Percentiles rank a stretch among this genome's conserved stretches.
Conservation (phyloP, 1,284 basidiomycete species). For the Austroboletus novae-zelandiae region DNA sequence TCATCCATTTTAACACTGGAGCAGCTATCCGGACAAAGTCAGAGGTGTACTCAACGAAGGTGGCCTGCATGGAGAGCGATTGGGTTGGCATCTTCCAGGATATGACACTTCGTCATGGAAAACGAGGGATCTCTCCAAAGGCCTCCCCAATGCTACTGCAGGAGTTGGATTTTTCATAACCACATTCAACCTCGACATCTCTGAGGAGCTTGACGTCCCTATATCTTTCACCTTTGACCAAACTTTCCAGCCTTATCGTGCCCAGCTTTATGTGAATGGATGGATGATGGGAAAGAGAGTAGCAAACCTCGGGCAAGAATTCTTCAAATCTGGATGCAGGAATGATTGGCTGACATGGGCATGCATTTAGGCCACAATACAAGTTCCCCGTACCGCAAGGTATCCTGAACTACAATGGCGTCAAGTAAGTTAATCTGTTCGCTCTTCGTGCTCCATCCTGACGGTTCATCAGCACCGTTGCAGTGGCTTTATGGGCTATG, state of each 20-base stretch:
- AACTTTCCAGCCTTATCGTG: slow-evolving; percentile 61
- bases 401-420: slow-evolving; percentile 66
- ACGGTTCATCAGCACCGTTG: slow-evolving; percentile 55
- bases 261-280: slow-evolving; percentile 76
- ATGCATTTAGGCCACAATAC: slow-evolving; percentile 54
- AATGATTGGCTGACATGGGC: slow-evolving; percentile 6
- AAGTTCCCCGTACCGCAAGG: slow-evolving; percentile 79
- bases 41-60: slow-evolving; percentile 77
- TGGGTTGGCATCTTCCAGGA: slow-evolving; percentile 80
- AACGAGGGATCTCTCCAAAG: slow-evolving; percentile 48
- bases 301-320: slow-evolving; percentile 60
- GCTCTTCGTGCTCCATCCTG: not conserved
- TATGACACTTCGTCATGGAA: slow-evolving; percentile 65
- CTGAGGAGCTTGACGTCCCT: slow-evolving; percentile 57
- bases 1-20: slow-evolving; percentile 2
- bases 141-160: slow-evolving; percentile 52
- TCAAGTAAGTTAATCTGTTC: slow-evolving; percentile 52
- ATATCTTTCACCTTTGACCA: slow-evolving; percentile 70
- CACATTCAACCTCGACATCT: slow-evolving; percentile 61
- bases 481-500: slow-evolving; percentile 70
- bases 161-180: slow-evolving; percentile 81
- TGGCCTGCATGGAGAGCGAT: slow-evolving; percentile 73
- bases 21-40: slow-evolving; percentile 61
- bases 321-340: not conserved
- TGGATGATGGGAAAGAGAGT: slow-evolving; percentile 83